Conservation (phyloP, 257 asterid genomes). For the Solanum arcanum region DNA sequence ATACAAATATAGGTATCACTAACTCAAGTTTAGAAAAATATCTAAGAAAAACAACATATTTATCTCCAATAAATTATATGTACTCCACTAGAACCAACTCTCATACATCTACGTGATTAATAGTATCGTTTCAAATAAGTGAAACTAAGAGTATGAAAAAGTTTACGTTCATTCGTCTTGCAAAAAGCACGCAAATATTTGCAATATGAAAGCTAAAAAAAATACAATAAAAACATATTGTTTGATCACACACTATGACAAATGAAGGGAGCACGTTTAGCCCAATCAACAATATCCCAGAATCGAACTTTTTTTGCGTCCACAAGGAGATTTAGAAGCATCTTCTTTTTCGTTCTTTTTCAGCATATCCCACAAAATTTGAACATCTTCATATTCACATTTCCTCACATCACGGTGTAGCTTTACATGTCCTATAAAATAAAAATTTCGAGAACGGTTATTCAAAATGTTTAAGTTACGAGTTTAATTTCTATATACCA, state of each 20-base stretch:
- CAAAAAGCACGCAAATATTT: background rate
- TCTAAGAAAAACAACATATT: background rate
- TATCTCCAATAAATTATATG: background rate
- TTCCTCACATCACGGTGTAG: slow-evolving; percentile 27
- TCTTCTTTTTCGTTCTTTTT: slow-evolving; percentile 16
- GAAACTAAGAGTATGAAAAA: background rate
- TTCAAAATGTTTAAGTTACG: background rate
- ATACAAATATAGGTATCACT: background rate
- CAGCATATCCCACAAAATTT: slow-evolving; percentile 48
- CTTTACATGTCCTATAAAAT: slow-evolving; percentile 26
- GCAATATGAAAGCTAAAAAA: background rate
- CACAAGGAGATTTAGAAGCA: background rate
- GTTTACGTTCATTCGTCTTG: background rate
- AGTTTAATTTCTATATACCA: background rate
- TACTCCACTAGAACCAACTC: background rate
- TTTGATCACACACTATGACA: background rate
- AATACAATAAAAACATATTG: background rate
- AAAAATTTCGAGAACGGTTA: background rate
- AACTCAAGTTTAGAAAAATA: background rate
- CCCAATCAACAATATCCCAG: slow-evolving; percentile 16
- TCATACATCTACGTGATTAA: background rate
- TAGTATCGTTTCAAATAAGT: background rate
- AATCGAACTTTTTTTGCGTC: slow-evolving; percentile 4
- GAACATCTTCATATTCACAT: slow-evolving; percentile 66
- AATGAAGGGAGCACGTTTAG: slow-evolving; percentile 29